Conservation (phyloP, 169 alveolate genomes). For the Plasmodium blacklocki region DNA sequence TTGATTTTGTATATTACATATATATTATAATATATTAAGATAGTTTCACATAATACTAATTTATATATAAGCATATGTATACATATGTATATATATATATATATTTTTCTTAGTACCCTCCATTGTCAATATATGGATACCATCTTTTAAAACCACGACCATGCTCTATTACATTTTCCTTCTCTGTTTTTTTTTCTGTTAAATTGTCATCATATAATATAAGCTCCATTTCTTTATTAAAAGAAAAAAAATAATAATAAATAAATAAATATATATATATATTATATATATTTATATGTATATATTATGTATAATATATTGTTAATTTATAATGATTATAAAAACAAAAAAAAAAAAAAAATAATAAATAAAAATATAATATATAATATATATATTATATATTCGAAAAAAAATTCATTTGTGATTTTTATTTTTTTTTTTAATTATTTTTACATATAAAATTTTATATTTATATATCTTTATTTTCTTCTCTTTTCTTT, state of each 20-base stretch:
- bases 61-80: background rate
- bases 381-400: too few species aligned
- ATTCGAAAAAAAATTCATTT: too few species aligned
- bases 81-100: background rate
- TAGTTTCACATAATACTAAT: background rate
- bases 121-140: slow-evolving; percentile 86
- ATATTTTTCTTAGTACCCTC: slow-evolving; percentile 79
- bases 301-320: too few species aligned
- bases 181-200: slow-evolving; percentile 23
- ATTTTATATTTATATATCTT: too few species aligned
- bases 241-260: slow-evolving; percentile 18
- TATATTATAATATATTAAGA: background rate
- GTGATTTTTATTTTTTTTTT: too few species aligned
- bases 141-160: slow-evolving; percentile 51
- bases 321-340: too few species aligned
- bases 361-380: too few species aligned
- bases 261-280: background rate
- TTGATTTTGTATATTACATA: too few species aligned
- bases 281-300: too few species aligned
- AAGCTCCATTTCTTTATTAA: slow-evolving; percentile 27
- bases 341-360: too few species aligned
- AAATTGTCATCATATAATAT: slow-evolving; percentile 13
- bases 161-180: slow-evolving; percentile 32
- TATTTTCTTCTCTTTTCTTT: too few species aligned
- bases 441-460: too few species aligned